Evolutionary conservation across 345 rosid species (phyloP).

Genomic region (Sisymbrium irio): DNA sequence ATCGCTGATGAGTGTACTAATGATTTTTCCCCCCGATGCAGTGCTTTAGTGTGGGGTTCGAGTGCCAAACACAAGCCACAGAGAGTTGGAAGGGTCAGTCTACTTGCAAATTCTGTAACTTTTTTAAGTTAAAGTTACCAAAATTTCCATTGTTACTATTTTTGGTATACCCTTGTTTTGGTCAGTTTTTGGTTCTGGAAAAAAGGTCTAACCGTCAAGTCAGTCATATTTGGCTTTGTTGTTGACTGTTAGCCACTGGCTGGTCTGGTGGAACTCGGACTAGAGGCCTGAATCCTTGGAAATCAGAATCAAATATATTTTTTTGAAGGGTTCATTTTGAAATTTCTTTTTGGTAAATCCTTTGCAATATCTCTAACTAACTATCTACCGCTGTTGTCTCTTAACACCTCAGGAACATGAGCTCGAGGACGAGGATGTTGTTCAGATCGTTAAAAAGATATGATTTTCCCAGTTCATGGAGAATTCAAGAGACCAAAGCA

Average conservation of each 20-base stretch:
- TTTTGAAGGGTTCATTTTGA: neutral
- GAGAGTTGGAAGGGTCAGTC: conserved; percentile 93
- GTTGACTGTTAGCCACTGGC: neutral
- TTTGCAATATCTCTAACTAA: neutral
- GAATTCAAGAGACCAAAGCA: conserved; percentile 4
- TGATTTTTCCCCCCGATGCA: conserved; percentile 30
- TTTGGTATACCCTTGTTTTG: neutral
- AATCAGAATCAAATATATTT: neutral
- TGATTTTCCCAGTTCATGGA: conserved; percentile 31
- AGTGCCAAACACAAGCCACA: conserved; percentile 98
- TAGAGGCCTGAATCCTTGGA: neutral
- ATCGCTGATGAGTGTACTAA: neutral
- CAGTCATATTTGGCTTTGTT: neutral
- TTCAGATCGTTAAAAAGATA: conserved; percentile 92
- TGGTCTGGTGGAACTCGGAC: neutral
- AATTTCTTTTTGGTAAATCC: neutral
- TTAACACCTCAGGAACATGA: conserved; percentile 74
- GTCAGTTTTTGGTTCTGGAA: neutral
- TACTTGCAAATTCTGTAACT: neutral
- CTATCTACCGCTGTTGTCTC: neutral
- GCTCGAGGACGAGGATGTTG: conserved; percentile 98
- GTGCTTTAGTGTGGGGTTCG: conserved; percentile 97
- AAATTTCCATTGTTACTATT: too few species aligned
- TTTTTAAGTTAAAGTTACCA: neutral
- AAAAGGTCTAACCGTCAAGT: neutral